These are phyloP conservation scores for Calonectria naviculata DNA, from an alignment of 2,329 filamentous ascomycete species.

Conservation along the genomic window DNA sequence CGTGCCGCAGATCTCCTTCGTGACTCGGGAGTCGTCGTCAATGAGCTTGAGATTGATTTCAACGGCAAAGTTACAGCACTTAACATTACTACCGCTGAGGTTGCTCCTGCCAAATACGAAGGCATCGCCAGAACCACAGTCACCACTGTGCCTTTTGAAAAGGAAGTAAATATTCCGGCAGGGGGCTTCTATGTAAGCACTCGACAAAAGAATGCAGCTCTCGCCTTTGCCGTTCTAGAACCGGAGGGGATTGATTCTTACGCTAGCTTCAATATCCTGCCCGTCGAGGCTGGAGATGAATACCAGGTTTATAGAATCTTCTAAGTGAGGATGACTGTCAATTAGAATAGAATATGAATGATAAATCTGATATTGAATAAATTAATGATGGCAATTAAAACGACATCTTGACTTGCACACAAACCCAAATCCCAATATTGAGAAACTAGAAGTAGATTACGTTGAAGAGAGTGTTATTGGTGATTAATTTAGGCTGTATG, in stretches of 20 bases:
- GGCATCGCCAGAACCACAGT: not conserved
- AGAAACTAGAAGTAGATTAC: too few relatives aligned
- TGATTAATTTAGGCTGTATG: too few relatives aligned
- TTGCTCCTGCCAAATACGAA: not conserved
- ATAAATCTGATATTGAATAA: not conserved
- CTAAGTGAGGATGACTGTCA: not conserved
- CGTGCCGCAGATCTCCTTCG: slow-evolving; percentile 38
- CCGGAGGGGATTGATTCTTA: slow-evolving; percentile 42
- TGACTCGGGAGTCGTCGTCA: slow-evolving; percentile 35
- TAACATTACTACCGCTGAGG: not conserved
- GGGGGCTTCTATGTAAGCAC: slow-evolving; percentile 41
- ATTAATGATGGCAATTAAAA: too few relatives aligned
- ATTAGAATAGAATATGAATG: not conserved
- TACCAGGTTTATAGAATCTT: slow-evolving; percentile 38
- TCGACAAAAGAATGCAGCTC: slow-evolving; percentile 39
- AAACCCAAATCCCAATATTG: too few relatives aligned
- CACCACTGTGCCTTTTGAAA: not conserved
- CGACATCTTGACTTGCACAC: too few relatives aligned
- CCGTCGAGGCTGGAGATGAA: slow-evolving; percentile 36
- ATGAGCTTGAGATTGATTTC: slow-evolving; percentile 16
- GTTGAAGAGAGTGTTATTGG: too few relatives aligned
- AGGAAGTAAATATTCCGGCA: slow-evolving; percentile 35
- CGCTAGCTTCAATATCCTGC: slow-evolving; percentile 38
- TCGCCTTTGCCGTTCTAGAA: slow-evolving; percentile 41
- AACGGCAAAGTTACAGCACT: not conserved